These are phyloP conservation scores for Keqinozyma sinolaborantium DNA, from an alignment of 1,139 yeast species.

Conservation along the genomic window DNA sequence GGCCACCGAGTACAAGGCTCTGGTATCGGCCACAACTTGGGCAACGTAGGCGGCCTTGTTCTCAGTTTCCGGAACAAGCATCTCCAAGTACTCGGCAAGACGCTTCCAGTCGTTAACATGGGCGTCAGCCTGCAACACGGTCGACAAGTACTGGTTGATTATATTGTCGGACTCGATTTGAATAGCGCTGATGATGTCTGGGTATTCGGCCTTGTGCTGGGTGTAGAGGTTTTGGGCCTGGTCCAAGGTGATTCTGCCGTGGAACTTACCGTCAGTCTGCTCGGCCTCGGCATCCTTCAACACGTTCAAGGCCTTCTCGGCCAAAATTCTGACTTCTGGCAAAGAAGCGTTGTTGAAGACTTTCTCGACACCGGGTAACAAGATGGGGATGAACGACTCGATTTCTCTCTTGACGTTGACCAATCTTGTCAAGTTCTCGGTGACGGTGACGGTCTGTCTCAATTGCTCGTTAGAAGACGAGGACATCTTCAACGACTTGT, in stretches of 20 bases:
- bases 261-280: conserved; percentile 65
- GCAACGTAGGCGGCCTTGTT: conserved; percentile 41
- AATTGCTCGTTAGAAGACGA: conserved; percentile 93
- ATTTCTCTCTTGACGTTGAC: conserved; percentile 93
- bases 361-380: conserved; percentile 86
- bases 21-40: conserved; percentile 50
- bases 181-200: conserved; percentile 18
- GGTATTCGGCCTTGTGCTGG: conserved; percentile 25
- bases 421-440: conserved; percentile 91
- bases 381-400: conserved; percentile 78
- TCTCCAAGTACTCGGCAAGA: conserved; percentile 52
- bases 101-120: conserved; percentile 91
- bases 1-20: conserved; percentile 64
- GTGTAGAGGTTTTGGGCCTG: conserved; percentile 49
- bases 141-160: conserved; percentile 48
- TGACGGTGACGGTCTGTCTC: conserved; percentile 94
- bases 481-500: conserved; percentile 82
- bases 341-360: conserved; percentile 87
- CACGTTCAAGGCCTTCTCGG: conserved; percentile 78
- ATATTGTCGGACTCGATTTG: conserved; percentile 24
- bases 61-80: conserved; percentile 33
- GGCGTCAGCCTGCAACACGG: conserved; percentile 65
- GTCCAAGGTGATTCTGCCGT: conserved; percentile 62
- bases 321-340: conserved; percentile 95
- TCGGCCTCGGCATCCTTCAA: conserved; percentile 77